Base-by-base conservation (phyloP, 257 asterid genomes). In the Anisodus acutangulus region DNA sequence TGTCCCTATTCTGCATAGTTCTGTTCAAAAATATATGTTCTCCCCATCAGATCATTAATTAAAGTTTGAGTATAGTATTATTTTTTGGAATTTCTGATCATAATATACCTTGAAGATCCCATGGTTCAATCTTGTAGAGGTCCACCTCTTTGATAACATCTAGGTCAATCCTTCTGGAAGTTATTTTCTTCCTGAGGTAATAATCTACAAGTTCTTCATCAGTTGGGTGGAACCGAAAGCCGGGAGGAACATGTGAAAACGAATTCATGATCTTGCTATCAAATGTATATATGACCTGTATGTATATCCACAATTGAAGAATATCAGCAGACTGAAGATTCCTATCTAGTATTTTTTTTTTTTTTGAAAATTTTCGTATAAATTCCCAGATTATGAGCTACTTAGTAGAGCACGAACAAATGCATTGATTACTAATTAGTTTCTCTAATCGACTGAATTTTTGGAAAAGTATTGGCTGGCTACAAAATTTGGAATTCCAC, bases 181-280 rank as follows among this genome's bases (percentile, higher is more conserved):
- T 85, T 9, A 95, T 80, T 87, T 95, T 95, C 88, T 93, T 90
- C 85, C 98, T 91, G 10, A 95, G 95, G 84, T 95, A 95, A 86
- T 93, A 95, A 86, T 94, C 99, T 17, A 95, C 99, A 2, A 95
- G 92, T 87, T 95, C 99, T 91, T 95, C 98, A 16, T 95, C 98
- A 0, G 98, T 93, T 2, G 98, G 98, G 81, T 95, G 98, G 88
- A 95, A 95, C 1, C 98, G 94, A 83, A 95, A 94, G 41, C 99
- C 99, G 6, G 99, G 99, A 62, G 98, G 99, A 85, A 94, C 98
- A 19, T 91, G 99, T 47, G 97, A 81, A 85, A 95, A 92, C 0
- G 94, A 85, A 81, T 94, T 86, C 99, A 95, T 95, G 35, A 10
- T 83, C 82, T 76, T 80, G 80, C 37, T 41, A 16, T 47, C n/a